Evolutionary conservation across 176 grass and related monocot species (phyloP), one percentile per base, ranked within the genome.

Genomic region (Raddia distichophylla): DNA sequence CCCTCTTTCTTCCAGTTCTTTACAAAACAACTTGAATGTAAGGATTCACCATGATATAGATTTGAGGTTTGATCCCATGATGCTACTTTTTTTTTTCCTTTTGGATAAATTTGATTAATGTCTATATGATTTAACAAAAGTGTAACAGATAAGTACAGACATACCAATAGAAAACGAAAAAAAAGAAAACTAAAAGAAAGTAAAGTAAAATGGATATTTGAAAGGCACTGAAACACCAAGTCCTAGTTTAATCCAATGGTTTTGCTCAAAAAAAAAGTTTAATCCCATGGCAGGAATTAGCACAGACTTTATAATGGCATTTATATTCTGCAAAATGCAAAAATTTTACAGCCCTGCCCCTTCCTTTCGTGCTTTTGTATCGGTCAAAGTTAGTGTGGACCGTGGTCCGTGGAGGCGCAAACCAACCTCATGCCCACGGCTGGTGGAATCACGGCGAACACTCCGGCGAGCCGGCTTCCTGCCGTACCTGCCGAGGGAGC

Each of bases 351-450:
- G 22, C 27, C 27, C 27, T 27, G 27, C 27, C 14, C 27, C 18
- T n/a, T 67, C 13, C 33, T 60, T 10, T 44, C 3, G 43, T 5
- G 2, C 15, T 7, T 73, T 49, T 3, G 5, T n/a, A 17, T 52
- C 20, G 12, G 51, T 73, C 32, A 6, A 10, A 33, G 33, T 1
- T 22, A 57, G 27, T 27, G 27, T 27, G 27, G 27, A 27, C 27
- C 27, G 27, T 27, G 27, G 27, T 27, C 61, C 11, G 12, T n/a
- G 2, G 55, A 14, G 2, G 57, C 48, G 71, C 20, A 37, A 49
- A 62, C 73, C 72, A 55, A 96, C 93, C 93, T 96, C 93, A 85
- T 96, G 93, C 2, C 73, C 88, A 13, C 27, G 71, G 85, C 71
- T 71, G 7, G 83, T 75, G 60, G 90, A 96, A 84, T 90, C 79